phyloP scores from a whole-genome alignment of 192 early-diverging fungal genomes.

The Backusella macrospora region DNA sequence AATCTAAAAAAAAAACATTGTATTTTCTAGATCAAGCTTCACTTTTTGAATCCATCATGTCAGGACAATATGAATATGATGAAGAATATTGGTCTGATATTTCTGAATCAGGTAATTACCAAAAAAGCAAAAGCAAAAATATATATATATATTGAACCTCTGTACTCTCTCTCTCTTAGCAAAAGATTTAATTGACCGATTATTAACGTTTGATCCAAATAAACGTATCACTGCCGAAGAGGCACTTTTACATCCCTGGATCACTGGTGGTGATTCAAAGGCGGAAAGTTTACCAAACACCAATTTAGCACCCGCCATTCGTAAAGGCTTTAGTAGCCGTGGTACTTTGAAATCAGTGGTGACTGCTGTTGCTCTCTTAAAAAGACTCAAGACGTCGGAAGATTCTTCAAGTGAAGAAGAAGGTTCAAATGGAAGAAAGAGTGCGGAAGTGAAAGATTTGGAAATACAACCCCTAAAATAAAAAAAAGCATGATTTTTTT shows the following conservation, averaged over 20 bases:
- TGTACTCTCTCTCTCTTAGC: slow-evolving; percentile 42
- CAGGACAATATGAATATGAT: slow-evolving; percentile 69
- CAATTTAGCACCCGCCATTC: slow-evolving; percentile 83
- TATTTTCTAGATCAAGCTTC: slow-evolving; percentile 59
- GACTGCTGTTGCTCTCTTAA: slow-evolving; percentile 29
- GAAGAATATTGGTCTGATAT: slow-evolving; percentile 83
- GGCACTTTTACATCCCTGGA: slow-evolving; percentile 87
- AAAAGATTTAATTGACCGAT: slow-evolving; percentile 72
- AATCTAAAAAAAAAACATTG: no score
- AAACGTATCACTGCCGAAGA: slow-evolving; percentile 78
- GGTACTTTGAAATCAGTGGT: slow-evolving; percentile 28
- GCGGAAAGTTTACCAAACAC: slow-evolving; percentile 44
- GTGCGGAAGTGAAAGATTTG: slow-evolving; percentile 14
- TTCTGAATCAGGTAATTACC: slow-evolving; percentile 55
- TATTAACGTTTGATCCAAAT: slow-evolving; percentile 67
- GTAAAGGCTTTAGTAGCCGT: slow-evolving; percentile 65
- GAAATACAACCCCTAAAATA: not conserved
- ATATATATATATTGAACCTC: not conserved
- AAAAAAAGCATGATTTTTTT: not conserved
- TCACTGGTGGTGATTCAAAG: slow-evolving; percentile 50
- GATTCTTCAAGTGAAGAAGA: slow-evolving; percentile 20
- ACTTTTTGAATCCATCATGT: slow-evolving; percentile 71
- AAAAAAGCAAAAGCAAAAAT: not conserved
- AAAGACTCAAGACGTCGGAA: not conserved
- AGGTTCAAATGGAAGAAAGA: not conserved